Evolutionary conservation across 208 protist genomes (phyloP).

Genomic region (Trypanosoma conorhini): DNA sequence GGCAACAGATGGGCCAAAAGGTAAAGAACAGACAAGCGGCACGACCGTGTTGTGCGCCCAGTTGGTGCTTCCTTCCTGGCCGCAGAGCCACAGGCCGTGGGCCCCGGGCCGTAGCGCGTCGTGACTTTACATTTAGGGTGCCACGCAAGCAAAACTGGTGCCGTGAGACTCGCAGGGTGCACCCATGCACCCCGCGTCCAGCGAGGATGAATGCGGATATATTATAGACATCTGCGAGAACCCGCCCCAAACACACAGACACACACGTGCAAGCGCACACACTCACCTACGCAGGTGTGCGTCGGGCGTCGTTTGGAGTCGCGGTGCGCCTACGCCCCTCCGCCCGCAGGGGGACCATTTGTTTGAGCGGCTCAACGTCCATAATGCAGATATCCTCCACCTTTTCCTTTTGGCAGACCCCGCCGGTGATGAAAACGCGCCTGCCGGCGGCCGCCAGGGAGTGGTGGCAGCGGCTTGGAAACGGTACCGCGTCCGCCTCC

Average conservation of each 20-base stretch:
- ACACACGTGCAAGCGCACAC: conserved; percentile 2
- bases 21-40: no score
- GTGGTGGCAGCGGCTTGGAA: conserved; percentile 40
- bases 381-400: conserved; percentile 25
- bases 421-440: conserved; percentile 60
- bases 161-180: no score
- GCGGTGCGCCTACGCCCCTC: conserved; percentile 8
- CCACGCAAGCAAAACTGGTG: no score
- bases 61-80: no score
- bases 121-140: no score
- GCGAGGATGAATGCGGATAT: no score
- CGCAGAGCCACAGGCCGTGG: no score
- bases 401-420: conserved; percentile 4
- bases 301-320: conserved; percentile 3
- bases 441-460: conserved; percentile 36
- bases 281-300: background rate
- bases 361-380: conserved; percentile 14
- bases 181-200: no score
- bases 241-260: conserved; percentile 11
- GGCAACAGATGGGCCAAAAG: no score
- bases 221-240: no score
- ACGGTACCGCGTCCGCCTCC: conserved; percentile 3
- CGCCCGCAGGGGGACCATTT: background rate
- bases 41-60: no score
- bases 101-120: no score